Percentiles rank a stretch among this genome's conserved stretches.
These are phyloP conservation scores for Neurospora sp. DNA, from an alignment of 495 filamentous ascomycete species.

Conservation along the genomic window DNA sequence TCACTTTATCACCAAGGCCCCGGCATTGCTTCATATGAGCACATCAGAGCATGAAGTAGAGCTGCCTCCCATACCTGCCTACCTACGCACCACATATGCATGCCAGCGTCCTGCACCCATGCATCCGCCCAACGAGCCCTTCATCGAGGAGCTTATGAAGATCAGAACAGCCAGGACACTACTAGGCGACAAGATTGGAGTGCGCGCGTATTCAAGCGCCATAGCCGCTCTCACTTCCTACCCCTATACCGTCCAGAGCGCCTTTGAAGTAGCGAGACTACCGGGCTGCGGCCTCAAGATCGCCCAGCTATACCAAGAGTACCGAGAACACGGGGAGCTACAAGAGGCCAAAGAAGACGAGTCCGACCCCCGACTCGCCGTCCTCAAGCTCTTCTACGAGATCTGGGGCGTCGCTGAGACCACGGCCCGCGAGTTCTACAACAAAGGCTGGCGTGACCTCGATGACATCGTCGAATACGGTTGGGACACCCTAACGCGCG, in stretches of 20 bases:
- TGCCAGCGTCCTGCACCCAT: slow-evolving; percentile 71
- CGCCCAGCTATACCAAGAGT: slow-evolving; percentile 69
- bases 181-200: slow-evolving; percentile 63
- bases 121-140: slow-evolving; percentile 60
- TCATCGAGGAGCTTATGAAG: slow-evolving; percentile 65
- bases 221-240: slow-evolving; percentile 82
- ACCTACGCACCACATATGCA: slow-evolving; percentile 63
- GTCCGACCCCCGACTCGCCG: slow-evolving; percentile 49
- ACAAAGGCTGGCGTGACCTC: slow-evolving; percentile 55
- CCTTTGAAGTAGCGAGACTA: slow-evolving; percentile 54
- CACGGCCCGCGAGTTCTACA: slow-evolving; percentile 78
- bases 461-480: slow-evolving; percentile 81
- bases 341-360: slow-evolving; percentile 55
- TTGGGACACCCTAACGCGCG: slow-evolving; percentile 63
- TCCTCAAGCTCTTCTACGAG: slow-evolving; percentile 58
- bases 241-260: slow-evolving; percentile 38
- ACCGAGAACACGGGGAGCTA: slow-evolving; percentile 47
- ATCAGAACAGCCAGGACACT: slow-evolving; percentile 63
- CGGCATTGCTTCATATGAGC: slow-evolving; percentile 41
- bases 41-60: slow-evolving; percentile 61
- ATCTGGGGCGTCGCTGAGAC: slow-evolving; percentile 88
- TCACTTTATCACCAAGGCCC: slow-evolving; percentile 5
- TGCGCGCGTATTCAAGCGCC: slow-evolving; percentile 78
- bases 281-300: slow-evolving; percentile 80
- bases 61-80: slow-evolving; percentile 56